phyloP scores from a whole-genome alignment of 805 yeast genomes.

The Priceomyces fermenticarens region DNA sequence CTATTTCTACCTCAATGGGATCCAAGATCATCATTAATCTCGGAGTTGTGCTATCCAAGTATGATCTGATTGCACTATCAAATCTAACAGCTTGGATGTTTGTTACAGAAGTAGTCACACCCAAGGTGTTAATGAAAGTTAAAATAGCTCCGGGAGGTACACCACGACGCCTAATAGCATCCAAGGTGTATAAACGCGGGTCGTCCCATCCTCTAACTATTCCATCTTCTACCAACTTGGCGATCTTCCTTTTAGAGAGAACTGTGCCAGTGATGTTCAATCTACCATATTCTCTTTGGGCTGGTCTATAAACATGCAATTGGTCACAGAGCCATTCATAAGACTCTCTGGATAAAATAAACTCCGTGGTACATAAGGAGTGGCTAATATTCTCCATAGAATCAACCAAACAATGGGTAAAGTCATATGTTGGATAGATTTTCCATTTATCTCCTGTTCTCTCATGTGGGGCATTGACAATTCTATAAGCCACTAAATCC shows the following conservation, averaged over 20 bases:
- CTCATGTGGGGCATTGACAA: constrained; percentile 87
- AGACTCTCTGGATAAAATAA: constrained; percentile 85
- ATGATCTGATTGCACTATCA: constrained; percentile 84
- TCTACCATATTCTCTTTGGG: constrained; percentile 98
- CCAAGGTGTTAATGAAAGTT: constrained; percentile 88
- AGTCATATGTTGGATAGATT: constrained; percentile 97
- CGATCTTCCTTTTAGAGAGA: constrained; percentile 92
- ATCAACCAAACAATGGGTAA: constrained; percentile 98
- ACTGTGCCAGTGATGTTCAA: constrained; percentile 92
- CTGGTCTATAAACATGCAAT: constrained; percentile 93
- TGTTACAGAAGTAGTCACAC: constrained; percentile 92
- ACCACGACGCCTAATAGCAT: constrained; percentile 94
- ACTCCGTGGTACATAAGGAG: constrained; percentile 95
- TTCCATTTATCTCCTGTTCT: constrained; percentile 98
- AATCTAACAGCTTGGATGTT: constrained; percentile 88
- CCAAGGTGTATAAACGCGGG: constrained; percentile 93
- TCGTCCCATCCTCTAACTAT: constrained; percentile 97
- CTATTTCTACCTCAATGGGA: constrained; percentile 81
- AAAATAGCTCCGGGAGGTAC: constrained; percentile 98
- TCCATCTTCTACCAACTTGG: constrained; percentile 78
- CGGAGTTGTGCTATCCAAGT: constrained; percentile 87
- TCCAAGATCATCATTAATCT: constrained; percentile 90
- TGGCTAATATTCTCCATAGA: constrained; percentile 94
- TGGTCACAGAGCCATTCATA: constrained; percentile 99
- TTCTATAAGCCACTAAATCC: constrained; percentile 98